Base-by-base conservation (phyloP, 2,329 filamentous ascomycete genomes). In the Aspergillus ochraceus region DNA sequence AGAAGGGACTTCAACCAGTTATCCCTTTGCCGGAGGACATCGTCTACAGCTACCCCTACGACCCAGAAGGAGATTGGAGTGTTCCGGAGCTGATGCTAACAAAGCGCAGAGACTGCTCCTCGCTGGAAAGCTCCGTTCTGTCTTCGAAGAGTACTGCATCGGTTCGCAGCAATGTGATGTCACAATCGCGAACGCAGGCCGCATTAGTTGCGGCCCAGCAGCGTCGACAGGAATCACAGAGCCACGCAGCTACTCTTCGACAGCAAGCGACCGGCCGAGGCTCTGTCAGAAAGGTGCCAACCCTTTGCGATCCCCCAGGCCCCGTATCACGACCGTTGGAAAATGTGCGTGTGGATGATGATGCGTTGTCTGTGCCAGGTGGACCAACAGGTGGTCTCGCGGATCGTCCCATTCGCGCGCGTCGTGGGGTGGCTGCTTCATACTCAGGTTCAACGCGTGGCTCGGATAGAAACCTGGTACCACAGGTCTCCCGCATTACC, bases 201-300 rank as follows among this genome's bases (percentile, higher is more conserved):
- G 77, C 77, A 2, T 68, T 79, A 22, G 72, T 67, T n/a, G 75
- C 75, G 46, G 76, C 76, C 19, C 76, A 79, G 32, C 70, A 76
- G 50, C 72, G 76, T 17, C 71, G 73, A n/a, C 68, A 73, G 58
- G 76, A 76, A 45, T 61, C 73, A 0, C 77, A 77, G 55, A 82
- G 77, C 52, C 80, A 81, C 63, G 80, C 80, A 2, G 80, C 80
- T 6, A 76, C 76, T 3, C 74, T 81, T 60, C 75, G 80, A 53
- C 79, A 80, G 62, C 78, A 80, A 62, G 77, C 77, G 9, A 71
- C 72, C n/a, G 68, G 71, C 5, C 66, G 71, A 57, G 63, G 66
- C 5, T 68, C 74, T 20, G 63, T 70, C 29, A 67, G 71, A 49
- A 74, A 67, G 36, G 60, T 68, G 9, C 60, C 70, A 6, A 67